Conservation (phyloP, 352 stramenopile species). For the Thraustochytrium sp. region DNA sequence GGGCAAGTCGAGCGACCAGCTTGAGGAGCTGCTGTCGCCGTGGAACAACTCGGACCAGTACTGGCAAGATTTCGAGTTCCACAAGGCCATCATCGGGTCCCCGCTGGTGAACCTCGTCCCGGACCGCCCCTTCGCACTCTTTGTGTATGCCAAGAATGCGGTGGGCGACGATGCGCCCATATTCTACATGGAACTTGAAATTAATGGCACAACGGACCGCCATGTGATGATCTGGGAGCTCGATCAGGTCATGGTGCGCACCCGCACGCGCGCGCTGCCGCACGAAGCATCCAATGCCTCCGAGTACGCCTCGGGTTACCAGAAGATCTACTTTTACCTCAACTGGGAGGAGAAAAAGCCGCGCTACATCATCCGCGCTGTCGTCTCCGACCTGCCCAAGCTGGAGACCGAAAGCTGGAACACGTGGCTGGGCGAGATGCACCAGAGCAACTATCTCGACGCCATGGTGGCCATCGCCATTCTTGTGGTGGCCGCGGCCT, state of each 20-base stretch:
- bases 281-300: constrained; percentile 22
- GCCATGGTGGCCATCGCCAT: constrained; percentile 10
- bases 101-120: constrained; percentile 12
- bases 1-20: neutral
- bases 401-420: neutral
- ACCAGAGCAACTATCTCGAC: neutral
- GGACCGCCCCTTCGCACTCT: constrained; percentile 12
- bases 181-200: constrained; percentile 37
- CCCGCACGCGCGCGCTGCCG: neutral
- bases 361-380: neutral
- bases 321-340: constrained; percentile 38
- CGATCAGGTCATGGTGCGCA: neutral
- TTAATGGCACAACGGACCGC: neutral
- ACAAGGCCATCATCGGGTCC: neutral
- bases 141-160: constrained; percentile 12
- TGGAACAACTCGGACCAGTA: neutral
- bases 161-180: constrained; percentile 18
- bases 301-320: constrained; percentile 28
- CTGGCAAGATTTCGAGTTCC: constrained; percentile 24
- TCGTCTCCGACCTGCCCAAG: constrained; percentile 37
- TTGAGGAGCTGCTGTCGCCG: neutral
- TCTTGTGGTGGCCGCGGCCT: neutral
- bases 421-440: neutral
- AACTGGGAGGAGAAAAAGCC: constrained; percentile 31
- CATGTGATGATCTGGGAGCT: constrained; percentile 32